Evolutionary conservation across 2,329 filamentous ascomycete species (phyloP).

Genomic region (Fusarium sp.): DNA sequence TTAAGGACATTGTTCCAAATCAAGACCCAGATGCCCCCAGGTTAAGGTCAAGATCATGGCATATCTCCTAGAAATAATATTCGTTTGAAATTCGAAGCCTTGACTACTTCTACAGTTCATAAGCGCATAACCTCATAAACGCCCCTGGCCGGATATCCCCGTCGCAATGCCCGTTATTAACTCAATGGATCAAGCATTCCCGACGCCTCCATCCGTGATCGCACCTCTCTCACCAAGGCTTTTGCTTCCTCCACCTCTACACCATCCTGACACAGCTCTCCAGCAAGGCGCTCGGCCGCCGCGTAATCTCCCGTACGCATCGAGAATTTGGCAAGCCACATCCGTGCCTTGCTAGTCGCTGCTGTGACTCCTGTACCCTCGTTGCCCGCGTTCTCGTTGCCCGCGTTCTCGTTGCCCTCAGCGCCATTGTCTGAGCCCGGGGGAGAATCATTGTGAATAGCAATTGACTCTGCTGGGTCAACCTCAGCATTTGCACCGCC

Average conservation of each 20-base stretch:
- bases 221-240: constrained; percentile 87
- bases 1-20: not conserved
- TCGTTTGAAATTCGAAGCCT: not conserved
- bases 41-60: not conserved
- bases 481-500: constrained; percentile 65
- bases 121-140: constrained; percentile 18
- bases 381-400: constrained; percentile 49
- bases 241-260: constrained; percentile 98
- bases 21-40: not conserved
- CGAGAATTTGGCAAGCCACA: constrained; percentile 91
- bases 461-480: constrained; percentile 61
- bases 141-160: not conserved
- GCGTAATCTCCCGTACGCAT: constrained; percentile 81
- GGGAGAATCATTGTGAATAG: constrained; percentile 68
- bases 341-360: constrained; percentile 89
- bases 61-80: not conserved
- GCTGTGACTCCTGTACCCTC: constrained; percentile 86
- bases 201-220: constrained; percentile 76
- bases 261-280: constrained; percentile 94
- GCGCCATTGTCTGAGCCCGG: constrained; percentile 53
- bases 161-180: constrained; percentile 29
- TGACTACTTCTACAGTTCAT: constrained; percentile 23
- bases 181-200: constrained; percentile 46
- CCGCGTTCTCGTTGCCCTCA: constrained; percentile 49
- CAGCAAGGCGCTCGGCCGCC: constrained; percentile 83